Base-by-base conservation (phyloP, 2,329 filamentous ascomycete genomes). In the Chalaropsis thielavioides region DNA sequence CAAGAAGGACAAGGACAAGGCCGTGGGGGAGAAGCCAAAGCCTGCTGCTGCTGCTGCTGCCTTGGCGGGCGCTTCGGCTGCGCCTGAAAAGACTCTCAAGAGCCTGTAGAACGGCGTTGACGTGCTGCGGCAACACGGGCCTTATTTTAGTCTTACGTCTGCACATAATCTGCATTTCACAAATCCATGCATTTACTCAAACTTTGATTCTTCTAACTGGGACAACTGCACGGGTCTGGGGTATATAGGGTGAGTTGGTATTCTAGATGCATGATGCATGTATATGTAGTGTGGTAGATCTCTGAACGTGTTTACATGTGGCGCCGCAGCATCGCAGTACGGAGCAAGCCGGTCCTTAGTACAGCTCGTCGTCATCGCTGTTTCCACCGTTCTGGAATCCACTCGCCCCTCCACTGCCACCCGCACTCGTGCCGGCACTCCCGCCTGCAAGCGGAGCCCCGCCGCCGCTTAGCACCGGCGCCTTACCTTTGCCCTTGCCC, bases 401-500 rank as follows among this genome's bases (percentile, higher is more conserved):
- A 3, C 54, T 10, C 2, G 77, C 81, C 11, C 35, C 35, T 31
- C 22, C 31, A 31, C 35, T n/a, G 13, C 40, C n/a, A 15, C 15
- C 62, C 51, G 13, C 46, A 51, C 19, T 51, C 24, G 7, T 11
- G 7, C 46, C 19, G 19, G 19, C 15, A 51, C 24, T 51, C 19
- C 31, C 27, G 13, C n/a, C 61, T 19, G 61, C n/a, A 11, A 40
- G n/a, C 15, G 61, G 41, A 3, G 38, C 46, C 7, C 31, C 43
- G 1, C n/a, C 27, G 31, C 56, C 56, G 56, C 27, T 19, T 17
- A 11, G 13, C 27, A 22, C 27, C 13, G 41, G 22, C 62, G 44
- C 35, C 70, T 83, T 85, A 0, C 78, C 82, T 72, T 83, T 85
- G 1, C 78, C 82, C 72, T 84, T 85, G 7, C 80, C 80, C 70